Conservation (phyloP, 1,284 basidiomycete species). For the Puccinia sorghi region DNA sequence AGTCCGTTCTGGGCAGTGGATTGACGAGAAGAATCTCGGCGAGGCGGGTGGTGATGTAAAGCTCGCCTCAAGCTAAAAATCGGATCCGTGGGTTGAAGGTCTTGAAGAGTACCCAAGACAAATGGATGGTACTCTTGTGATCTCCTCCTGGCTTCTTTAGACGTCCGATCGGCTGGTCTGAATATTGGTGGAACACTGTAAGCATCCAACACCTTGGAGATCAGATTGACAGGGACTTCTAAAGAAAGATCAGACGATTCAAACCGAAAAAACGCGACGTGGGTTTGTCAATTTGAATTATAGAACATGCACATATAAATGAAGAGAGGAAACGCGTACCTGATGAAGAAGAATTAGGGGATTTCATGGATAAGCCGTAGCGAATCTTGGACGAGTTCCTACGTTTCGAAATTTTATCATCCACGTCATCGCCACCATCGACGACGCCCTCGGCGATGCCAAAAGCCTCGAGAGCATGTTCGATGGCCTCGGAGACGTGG, state of each 20-base stretch:
- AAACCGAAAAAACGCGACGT: slow-evolving; percentile 48
- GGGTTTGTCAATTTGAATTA: slow-evolving; percentile 50
- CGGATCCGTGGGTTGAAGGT: slow-evolving; percentile 78
- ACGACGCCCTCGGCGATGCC: slow-evolving; percentile 93
- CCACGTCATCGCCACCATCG: slow-evolving; percentile 94
- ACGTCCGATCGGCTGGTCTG: slow-evolving; percentile 66
- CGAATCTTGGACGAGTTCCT: slow-evolving; percentile 75
- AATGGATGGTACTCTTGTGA: slow-evolving; percentile 75
- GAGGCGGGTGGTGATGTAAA: slow-evolving; percentile 52
- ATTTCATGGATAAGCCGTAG: slow-evolving; percentile 69
- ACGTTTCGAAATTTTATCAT: slow-evolving; percentile 81
- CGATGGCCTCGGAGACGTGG: slow-evolving; percentile 93
- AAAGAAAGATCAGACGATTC: slow-evolving; percentile 29
- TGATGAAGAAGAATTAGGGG: slow-evolving; percentile 20
- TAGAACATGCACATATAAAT: no score
- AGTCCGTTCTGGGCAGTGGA: slow-evolving; percentile 51
- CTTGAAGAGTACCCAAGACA: slow-evolving; percentile 70
- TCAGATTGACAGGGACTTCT: slow-evolving; percentile 76
- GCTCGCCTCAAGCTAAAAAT: slow-evolving; percentile 70
- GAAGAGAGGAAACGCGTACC: slow-evolving; percentile 47
- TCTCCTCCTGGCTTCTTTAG: slow-evolving; percentile 72
- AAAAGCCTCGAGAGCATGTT: slow-evolving; percentile 84
- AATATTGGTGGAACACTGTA: slow-evolving; percentile 74
- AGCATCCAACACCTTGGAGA: slow-evolving; percentile 79
- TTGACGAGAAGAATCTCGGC: slow-evolving; percentile 37